phyloP scores from a whole-genome alignment of 495 filamentous ascomycete species.

The Poronia punctata region DNA sequence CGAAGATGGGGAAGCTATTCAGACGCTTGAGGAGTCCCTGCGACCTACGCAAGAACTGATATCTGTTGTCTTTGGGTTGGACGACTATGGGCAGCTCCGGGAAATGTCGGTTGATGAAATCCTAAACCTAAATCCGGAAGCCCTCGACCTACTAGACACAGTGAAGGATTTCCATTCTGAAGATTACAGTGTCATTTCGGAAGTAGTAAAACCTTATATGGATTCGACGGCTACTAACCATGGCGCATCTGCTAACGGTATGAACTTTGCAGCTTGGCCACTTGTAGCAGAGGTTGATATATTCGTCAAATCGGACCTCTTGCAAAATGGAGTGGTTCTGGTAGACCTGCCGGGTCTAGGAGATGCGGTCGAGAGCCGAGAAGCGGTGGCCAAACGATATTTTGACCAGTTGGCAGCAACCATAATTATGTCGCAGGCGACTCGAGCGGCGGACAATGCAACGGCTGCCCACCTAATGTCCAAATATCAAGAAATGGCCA shows the following conservation, averaged over 20 bases:
- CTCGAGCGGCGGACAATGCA: slow-evolving; percentile 18
- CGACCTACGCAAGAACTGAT: slow-evolving; percentile 3
- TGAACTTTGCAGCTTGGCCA: slow-evolving; percentile 12
- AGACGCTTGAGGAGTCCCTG: not conserved
- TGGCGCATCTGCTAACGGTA: not conserved
- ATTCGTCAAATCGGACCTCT: slow-evolving; percentile 15
- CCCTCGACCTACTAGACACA: slow-evolving; percentile 1
- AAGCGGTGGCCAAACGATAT: slow-evolving; percentile 11
- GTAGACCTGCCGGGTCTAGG: slow-evolving; percentile 22
- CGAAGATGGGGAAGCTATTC: not conserved
- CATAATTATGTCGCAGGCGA: slow-evolving; percentile 13
- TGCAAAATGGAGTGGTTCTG: slow-evolving; percentile 15
- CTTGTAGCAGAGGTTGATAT: slow-evolving; percentile 20
- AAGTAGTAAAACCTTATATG: slow-evolving; percentile 4
- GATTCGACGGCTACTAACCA: slow-evolving; percentile 1
- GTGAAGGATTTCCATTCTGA: slow-evolving; percentile 3
- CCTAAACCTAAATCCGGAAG: slow-evolving; percentile 4
- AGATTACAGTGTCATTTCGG: not conserved
- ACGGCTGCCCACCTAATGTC: slow-evolving; percentile 17
- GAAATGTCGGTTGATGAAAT: slow-evolving; percentile 1
- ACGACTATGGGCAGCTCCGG: not conserved
- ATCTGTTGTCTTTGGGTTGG: slow-evolving; percentile 1
- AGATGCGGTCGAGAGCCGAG: slow-evolving; percentile 15
- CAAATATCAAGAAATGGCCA: slow-evolving; percentile 16
- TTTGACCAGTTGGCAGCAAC: slow-evolving; percentile 14